Conservation (phyloP, 306 rosid genomes). For the Cucumis melo region DNA sequence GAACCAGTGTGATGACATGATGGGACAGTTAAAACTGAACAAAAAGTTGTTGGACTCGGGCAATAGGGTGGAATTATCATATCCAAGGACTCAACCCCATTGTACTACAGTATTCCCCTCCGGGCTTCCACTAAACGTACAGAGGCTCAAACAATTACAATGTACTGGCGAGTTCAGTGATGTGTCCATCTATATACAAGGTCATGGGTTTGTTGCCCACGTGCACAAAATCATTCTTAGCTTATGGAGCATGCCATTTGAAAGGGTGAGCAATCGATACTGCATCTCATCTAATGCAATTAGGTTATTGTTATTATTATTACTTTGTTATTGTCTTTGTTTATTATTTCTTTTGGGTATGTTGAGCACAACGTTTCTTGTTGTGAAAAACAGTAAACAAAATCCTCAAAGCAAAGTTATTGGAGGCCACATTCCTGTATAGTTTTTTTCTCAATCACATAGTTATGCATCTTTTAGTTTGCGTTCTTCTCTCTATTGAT, state of each 20-base stretch:
- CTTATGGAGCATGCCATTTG: constrained; percentile 82
- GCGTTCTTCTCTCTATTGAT: background rate
- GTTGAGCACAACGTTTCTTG: background rate
- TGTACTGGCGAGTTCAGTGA: constrained; percentile 59
- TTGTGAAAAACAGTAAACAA: background rate
- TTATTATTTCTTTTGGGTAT: background rate
- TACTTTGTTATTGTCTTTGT: background rate
- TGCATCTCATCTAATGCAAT: background rate
- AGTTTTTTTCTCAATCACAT: background rate
- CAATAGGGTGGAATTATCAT: constrained; percentile 48
- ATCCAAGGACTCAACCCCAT: constrained; percentile 43
- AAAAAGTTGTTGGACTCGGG: constrained; percentile 31
- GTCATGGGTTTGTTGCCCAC: constrained; percentile 44
- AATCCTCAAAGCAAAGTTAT: background rate
- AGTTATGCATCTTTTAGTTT: background rate
- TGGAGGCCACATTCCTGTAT: background rate
- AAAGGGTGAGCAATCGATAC: constrained; percentile 45
- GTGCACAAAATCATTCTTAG: constrained; percentile 77
- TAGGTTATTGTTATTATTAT: background rate
- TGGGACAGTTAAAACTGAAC: constrained; percentile 45
- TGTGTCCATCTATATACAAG: constrained; percentile 45
- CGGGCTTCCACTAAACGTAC: constrained; percentile 41
- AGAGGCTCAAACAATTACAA: constrained; percentile 44
- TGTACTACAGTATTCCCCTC: constrained; percentile 46
- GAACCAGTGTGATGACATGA: constrained; percentile 67